Conservation (phyloP, 345 rosid genomes). For the Euphorbia peplus region DNA sequence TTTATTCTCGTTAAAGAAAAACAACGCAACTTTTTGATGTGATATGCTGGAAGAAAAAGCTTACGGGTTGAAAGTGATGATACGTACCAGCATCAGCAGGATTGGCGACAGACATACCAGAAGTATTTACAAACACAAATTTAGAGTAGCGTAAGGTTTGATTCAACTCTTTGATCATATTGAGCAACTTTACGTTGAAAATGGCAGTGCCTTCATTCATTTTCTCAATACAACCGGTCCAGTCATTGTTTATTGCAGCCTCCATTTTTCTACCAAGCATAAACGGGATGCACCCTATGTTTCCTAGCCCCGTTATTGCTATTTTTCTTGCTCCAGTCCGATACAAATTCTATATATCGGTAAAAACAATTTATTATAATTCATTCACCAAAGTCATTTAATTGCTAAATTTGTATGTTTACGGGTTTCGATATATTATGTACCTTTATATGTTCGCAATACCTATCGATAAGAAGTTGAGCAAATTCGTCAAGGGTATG, state of each 20-base stretch:
- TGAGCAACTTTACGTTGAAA: constrained; percentile 9
- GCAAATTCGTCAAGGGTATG: constrained; percentile 18
- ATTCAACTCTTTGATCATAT: constrained; percentile 1
- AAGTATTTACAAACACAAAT: not conserved
- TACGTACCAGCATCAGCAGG: not conserved
- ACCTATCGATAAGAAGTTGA: constrained; percentile 16
- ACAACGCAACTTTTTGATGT: too few relatives aligned
- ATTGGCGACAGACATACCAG: not conserved
- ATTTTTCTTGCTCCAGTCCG: constrained; percentile 25
- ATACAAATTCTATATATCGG: constrained; percentile 16
- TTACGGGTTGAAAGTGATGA: too few relatives aligned
- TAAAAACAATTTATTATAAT: too few relatives aligned
- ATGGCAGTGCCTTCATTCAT: constrained; percentile 8
- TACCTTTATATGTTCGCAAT: constrained; percentile 25
- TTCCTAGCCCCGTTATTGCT: constrained; percentile 9
- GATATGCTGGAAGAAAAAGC: too few relatives aligned
- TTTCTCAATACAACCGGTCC: not conserved
- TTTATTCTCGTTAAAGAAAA: too few relatives aligned
- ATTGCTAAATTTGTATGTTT: too few relatives aligned
- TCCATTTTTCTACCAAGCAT: not conserved
- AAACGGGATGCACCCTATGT: constrained; percentile 18
- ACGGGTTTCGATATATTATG: too few relatives aligned
- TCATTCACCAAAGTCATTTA: too few relatives aligned
- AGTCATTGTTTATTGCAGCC: not conserved
- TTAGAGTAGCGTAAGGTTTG: not conserved